Percentiles rank a stretch among this genome's conserved stretches.
Conservation (phyloP, 1,284 basidiomycete genomes). For the Pyrrhoderma lamaoense region DNA sequence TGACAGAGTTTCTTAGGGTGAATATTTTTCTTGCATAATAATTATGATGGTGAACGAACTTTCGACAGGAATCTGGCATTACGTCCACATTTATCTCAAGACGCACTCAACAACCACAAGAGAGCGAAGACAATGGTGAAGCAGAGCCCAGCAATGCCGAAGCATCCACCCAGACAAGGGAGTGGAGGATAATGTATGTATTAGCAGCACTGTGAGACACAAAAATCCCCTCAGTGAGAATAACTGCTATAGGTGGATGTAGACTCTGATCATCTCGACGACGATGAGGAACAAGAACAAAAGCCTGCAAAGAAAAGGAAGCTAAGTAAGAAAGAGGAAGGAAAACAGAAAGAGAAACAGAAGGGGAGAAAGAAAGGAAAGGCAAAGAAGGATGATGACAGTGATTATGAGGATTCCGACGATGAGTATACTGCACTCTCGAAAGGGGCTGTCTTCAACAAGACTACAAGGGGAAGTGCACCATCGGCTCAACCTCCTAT, state of each 20-base stretch:
- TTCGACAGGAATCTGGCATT: slow-evolving; percentile 74
- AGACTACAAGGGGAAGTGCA: slow-evolving; percentile 32
- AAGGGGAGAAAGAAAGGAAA: slow-evolving; percentile 41
- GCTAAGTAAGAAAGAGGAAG: slow-evolving; percentile 32
- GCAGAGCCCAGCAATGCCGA: slow-evolving; percentile 41
- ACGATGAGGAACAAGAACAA: slow-evolving; percentile 32
- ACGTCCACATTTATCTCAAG: slow-evolving; percentile 49
- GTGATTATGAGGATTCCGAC: slow-evolving; percentile 38
- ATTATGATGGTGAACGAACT: too few relatives aligned
- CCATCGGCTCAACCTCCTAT: slow-evolving; percentile 50
- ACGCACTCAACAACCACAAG: slow-evolving; percentile 23
- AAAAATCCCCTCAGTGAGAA: neutral
- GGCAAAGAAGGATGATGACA: slow-evolving; percentile 38
- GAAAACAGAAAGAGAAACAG: slow-evolving; percentile 30
- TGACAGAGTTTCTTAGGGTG: slow-evolving; percentile 88
- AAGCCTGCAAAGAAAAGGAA: slow-evolving; percentile 34
- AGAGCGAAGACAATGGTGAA: slow-evolving; percentile 25
- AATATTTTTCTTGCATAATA: too few relatives aligned
- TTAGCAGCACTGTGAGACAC: too few relatives aligned
- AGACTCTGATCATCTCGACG: slow-evolving; percentile 70
- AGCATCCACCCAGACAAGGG: neutral
- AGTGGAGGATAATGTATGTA: neutral
- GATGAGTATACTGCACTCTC: slow-evolving; percentile 53
- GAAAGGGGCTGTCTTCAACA: slow-evolving; percentile 23
- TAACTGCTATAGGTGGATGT: slow-evolving; percentile 34